These are phyloP conservation scores for Carallia brachiata DNA, from an alignment of 345 rosid genomes.

Conservation along the genomic window DNA sequence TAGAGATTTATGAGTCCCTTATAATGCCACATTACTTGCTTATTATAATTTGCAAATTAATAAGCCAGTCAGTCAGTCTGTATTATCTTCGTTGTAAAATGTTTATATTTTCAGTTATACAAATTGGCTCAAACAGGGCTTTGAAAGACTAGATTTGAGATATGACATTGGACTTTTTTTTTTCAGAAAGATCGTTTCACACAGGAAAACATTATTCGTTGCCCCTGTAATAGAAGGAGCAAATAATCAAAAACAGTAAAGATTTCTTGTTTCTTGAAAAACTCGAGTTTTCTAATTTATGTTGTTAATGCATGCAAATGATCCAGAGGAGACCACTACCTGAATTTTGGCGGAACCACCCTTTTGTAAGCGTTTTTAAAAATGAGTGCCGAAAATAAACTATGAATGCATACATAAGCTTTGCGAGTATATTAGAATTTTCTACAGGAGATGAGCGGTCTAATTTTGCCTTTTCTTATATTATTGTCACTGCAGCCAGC, in stretches of 20 bases:
- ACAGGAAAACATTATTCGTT: not conserved
- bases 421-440: not conserved
- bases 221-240: not conserved
- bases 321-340: slow-evolving; percentile 82
- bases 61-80: not conserved
- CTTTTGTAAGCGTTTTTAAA: slow-evolving; percentile 52
- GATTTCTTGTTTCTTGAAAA: slow-evolving; percentile 8
- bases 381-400: not conserved
- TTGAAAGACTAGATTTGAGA: not conserved
- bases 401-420: not conserved
- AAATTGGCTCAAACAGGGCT: not conserved
- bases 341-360: slow-evolving; percentile 89
- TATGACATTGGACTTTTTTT: not conserved
- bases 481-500: slow-evolving; percentile 56
- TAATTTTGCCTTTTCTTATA: not conserved
- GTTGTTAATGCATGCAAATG: slow-evolving; percentile 14
- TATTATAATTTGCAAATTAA: not conserved
- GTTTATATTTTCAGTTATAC: not conserved
- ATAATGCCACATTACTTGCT: too few species aligned
- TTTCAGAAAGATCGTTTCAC: not conserved
- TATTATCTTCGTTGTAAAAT: not conserved
- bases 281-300: slow-evolving; percentile 1
- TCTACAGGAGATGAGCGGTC: slow-evolving; percentile 1
- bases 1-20: not conserved
- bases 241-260: not conserved